Evolutionary conservation across 305 asterid genomes (phyloP).

Genomic region (Plantago coronopus): DNA sequence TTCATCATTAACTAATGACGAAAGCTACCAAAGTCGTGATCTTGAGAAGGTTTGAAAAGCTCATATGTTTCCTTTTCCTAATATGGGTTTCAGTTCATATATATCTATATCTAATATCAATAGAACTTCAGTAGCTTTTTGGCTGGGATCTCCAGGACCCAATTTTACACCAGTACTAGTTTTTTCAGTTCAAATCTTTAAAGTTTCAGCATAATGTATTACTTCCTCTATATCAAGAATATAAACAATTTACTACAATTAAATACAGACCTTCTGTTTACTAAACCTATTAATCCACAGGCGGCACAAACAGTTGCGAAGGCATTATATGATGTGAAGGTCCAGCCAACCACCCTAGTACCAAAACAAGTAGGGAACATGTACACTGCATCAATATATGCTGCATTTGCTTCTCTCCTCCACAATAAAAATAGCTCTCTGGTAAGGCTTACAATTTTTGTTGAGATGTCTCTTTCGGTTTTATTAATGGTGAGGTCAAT

Average conservation of each 20-base stretch:
- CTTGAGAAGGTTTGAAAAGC: slow-evolving; percentile 76
- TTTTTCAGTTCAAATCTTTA: not conserved
- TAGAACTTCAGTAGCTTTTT: too few relatives aligned
- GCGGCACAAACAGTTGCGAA: slow-evolving; percentile 90
- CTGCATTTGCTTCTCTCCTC: slow-evolving; percentile 90
- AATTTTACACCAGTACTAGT: not conserved
- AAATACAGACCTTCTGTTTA: not conserved
- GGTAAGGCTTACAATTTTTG: slow-evolving; percentile 40
- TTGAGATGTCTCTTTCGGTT: slow-evolving; percentile 13
- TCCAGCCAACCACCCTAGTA: slow-evolving; percentile 79
- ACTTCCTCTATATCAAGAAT: too few relatives aligned
- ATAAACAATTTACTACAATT: too few relatives aligned
- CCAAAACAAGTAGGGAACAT: slow-evolving; percentile 98
- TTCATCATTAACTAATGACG: slow-evolving; percentile 63
- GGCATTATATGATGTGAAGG: slow-evolving; percentile 70
- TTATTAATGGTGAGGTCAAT: slow-evolving; percentile 2
- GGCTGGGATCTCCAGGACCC: too few relatives aligned
- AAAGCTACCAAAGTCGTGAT: slow-evolving; percentile 96
- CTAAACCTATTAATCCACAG: slow-evolving; percentile 34
- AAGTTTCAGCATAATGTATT: too few relatives aligned
- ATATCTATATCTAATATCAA: too few relatives aligned
- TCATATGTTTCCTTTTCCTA: not conserved
- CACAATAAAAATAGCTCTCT: slow-evolving; percentile 66
- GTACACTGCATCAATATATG: slow-evolving; percentile 97
- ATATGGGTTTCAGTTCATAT: too few relatives aligned